These are phyloP conservation scores for Rubroshorea leprosula DNA, from an alignment of 345 rosid genomes.

Conservation along the genomic window DNA sequence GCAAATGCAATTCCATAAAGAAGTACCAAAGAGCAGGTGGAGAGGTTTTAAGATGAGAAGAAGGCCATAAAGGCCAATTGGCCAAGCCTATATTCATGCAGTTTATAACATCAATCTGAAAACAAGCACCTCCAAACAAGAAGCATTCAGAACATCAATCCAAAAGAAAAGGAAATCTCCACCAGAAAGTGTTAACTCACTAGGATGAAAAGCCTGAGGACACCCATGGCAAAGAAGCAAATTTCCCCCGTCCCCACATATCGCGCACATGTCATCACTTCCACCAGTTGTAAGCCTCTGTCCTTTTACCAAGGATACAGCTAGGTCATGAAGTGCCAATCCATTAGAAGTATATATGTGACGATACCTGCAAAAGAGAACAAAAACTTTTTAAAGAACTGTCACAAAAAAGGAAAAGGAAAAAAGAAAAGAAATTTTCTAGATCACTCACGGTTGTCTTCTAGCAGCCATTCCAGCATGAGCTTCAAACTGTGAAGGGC, in stretches of 20 bases:
- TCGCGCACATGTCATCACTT: conserved; percentile 84
- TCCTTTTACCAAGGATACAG: conserved; percentile 76
- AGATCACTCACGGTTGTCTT: conserved; percentile 89
- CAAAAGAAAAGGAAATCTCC: too few relatives aligned
- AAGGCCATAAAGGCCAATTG: not conserved
- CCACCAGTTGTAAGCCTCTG: conserved; percentile 55
- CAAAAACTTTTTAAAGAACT: conserved; percentile 8
- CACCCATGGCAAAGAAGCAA: conserved; percentile 72
- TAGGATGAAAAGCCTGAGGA: conserved; percentile 85
- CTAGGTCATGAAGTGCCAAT: conserved; percentile 87
- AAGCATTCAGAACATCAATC: too few relatives aligned
- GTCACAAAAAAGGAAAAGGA: conserved; percentile 12
- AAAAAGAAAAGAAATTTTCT: conserved; percentile 13
- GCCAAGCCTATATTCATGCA: not conserved
- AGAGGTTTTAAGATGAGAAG: too few relatives aligned
- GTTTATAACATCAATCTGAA: conserved; percentile 11
- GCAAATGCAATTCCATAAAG: too few relatives aligned
- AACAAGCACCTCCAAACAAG: too few relatives aligned
- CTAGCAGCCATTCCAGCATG: conserved; percentile 99
- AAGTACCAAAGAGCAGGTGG: too few relatives aligned
- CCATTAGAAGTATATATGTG: conserved; percentile 85
- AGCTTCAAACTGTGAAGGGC: conserved; percentile 98
- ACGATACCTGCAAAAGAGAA: conserved; percentile 65
- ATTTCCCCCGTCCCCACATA: conserved; percentile 83
- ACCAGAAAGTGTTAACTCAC: conserved; percentile 30